Conservation (phyloP, 768 basidiomycete genomes). For the Lactarius vividus region DNA sequence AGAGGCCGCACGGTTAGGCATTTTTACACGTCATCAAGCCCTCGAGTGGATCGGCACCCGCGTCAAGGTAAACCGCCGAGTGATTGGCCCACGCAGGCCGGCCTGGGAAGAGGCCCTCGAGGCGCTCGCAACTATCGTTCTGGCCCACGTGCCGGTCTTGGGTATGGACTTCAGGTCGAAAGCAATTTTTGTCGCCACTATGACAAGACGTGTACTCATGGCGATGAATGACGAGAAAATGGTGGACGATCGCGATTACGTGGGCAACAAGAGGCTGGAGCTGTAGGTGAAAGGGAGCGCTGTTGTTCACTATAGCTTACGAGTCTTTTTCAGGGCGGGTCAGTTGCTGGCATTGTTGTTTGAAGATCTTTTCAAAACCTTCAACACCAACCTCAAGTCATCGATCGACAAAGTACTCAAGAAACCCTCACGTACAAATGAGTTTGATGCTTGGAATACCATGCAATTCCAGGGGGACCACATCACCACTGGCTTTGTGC, state of each 20-base stretch:
- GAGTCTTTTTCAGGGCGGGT: constrained; percentile 63
- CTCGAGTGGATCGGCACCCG: constrained; percentile 93
- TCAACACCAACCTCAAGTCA: constrained; percentile 92
- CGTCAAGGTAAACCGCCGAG: constrained; percentile 81
- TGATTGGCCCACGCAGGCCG: constrained; percentile 79
- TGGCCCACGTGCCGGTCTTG: constrained; percentile 92
- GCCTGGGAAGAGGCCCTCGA: constrained; percentile 95
- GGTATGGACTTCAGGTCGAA: constrained; percentile 89
- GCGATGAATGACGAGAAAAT: constrained; percentile 95
- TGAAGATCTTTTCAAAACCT: constrained; percentile 98
- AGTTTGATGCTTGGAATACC: constrained; percentile 92
- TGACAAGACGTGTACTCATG: constrained; percentile 95
- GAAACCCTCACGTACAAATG: constrained; percentile 89
- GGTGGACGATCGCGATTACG: constrained; percentile 98
- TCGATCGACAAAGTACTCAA: constrained; percentile 97
- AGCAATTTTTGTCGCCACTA: constrained; percentile 95
- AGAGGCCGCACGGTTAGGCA: constrained; percentile 86
- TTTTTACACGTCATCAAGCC: constrained; percentile 92
- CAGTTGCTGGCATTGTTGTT: constrained; percentile 94
- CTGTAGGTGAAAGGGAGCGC: constrained; percentile 55
- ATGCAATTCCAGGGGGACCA: constrained; percentile 97
- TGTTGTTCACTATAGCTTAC: neutral
- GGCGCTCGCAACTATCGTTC: constrained; percentile 94
- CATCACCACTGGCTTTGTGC: constrained; percentile 92
- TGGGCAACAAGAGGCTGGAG: constrained; percentile 97